Evolutionary conservation across 2,329 filamentous ascomycete genomes (phyloP).

Genomic region (Hansfordia pulvinata): DNA sequence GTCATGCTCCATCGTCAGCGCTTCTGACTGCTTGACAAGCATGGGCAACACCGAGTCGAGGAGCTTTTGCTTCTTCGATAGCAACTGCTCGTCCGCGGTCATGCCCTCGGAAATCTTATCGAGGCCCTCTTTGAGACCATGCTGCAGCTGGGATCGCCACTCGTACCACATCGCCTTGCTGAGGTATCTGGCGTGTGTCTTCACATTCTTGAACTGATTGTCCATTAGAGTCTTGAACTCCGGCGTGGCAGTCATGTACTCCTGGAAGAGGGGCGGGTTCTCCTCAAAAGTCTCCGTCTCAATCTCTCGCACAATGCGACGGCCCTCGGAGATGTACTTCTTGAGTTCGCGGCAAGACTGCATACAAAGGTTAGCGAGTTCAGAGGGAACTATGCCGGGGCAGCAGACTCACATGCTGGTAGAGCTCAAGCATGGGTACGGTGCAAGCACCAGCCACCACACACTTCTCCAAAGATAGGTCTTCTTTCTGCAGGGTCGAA

Average conservation of each 20-base stretch:
- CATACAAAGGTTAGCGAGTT: conserved; percentile 13
- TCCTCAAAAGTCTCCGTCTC: conserved; percentile 80
- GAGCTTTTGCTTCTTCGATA: conserved; percentile 55
- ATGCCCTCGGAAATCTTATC: conserved; percentile 65
- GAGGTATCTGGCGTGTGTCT: conserved; percentile 75
- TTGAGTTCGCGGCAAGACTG: conserved; percentile 86
- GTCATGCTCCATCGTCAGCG: conserved; percentile 49
- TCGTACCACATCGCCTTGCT: conserved; percentile 98
- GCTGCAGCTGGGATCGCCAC: conserved; percentile 82
- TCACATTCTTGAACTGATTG: conserved; percentile 94
- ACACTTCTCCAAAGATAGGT: conserved; percentile 56
- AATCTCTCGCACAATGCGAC: conserved; percentile 79
- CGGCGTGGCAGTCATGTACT: conserved; percentile 76
- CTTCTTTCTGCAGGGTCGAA: conserved; percentile 28
- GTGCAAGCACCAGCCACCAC: conserved; percentile 85
- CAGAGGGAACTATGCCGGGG: conserved; percentile 1
- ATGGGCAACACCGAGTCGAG: conserved; percentile 55
- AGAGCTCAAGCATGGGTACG: conserved; percentile 84
- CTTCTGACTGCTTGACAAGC: conserved; percentile 45
- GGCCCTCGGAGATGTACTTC: conserved; percentile 88
- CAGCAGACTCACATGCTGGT: conserved; percentile 62
- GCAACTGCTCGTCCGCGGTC: conserved; percentile 52
- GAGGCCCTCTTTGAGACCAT: conserved; percentile 70
- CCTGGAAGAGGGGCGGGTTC: conserved; percentile 80
- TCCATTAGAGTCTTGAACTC: conserved; percentile 83